Percentiles rank a stretch among this genome's conserved stretches.
These are phyloP conservation scores for Leucosporidium scottii DNA, from an alignment of 768 basidiomycete genomes.

Conservation along the genomic window DNA sequence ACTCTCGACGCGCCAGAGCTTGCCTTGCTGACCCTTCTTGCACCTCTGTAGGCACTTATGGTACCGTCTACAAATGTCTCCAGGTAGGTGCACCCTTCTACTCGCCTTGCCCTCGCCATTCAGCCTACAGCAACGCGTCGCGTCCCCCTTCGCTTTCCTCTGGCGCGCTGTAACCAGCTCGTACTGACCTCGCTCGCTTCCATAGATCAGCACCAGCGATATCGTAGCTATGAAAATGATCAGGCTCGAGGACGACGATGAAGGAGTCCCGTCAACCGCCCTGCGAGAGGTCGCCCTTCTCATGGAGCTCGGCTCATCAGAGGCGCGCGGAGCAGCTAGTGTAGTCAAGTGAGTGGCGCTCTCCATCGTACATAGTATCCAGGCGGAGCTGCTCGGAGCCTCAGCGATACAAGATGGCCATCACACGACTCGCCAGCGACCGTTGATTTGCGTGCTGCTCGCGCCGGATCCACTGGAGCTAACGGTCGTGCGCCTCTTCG, in stretches of 20 bases:
- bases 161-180: background rate
- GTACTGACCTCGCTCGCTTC: background rate
- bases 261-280: constrained; percentile 93
- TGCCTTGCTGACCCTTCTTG: background rate
- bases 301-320: constrained; percentile 89
- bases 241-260: constrained; percentile 92
- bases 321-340: constrained; percentile 40
- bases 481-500: background rate
- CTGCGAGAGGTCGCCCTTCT: constrained; percentile 93
- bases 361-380: background rate
- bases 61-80: background rate
- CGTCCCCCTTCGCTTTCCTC: background rate
- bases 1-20: background rate
- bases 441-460: background rate
- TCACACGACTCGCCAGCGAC: background rate
- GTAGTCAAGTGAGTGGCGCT: constrained; percentile 62
- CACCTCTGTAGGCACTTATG: background rate
- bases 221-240: constrained; percentile 98
- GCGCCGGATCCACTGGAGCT: background rate
- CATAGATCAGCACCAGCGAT: constrained; percentile 52
- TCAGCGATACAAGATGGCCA: background rate
- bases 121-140: background rate
- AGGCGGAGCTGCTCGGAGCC: background rate
- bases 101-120: background rate
- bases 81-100: background rate